A percentile compares a stretch with the other conserved stretches of the same genome.
Conservation (phyloP, 1,284 basidiomycete genomes). For the Testicularia cyperi region DNA sequence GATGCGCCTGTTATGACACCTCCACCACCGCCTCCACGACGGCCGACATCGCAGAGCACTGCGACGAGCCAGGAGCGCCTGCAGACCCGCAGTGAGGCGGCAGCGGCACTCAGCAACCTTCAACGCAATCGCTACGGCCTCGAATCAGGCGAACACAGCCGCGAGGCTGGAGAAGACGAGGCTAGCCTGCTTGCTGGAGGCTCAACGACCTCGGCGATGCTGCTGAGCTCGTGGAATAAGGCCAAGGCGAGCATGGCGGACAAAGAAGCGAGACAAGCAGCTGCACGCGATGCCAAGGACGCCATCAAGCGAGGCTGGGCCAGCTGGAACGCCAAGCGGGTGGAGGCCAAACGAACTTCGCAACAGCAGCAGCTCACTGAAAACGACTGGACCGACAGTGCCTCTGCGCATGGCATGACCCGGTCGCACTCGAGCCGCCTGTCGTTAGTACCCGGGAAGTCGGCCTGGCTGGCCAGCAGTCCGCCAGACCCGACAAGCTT, state of each 20-base stretch:
- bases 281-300: constrained; percentile 54
- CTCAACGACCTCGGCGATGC: constrained; percentile 22
- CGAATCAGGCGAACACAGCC: constrained; percentile 9
- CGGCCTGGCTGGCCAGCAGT: constrained; percentile 37
- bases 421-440: constrained; percentile 26
- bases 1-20: no score
- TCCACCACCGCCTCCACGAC: constrained; percentile 22
- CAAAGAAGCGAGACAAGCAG: constrained; percentile 50
- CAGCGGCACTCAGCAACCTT: constrained; percentile 20
- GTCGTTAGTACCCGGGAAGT: constrained; percentile 24
- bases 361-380: constrained; percentile 2
- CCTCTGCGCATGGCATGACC: constrained; percentile 8
- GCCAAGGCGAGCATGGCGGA: constrained; percentile 56
- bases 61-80: constrained; percentile 1
- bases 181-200: constrained; percentile 1
- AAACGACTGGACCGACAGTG: constrained; percentile 2
- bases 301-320: constrained; percentile 55
- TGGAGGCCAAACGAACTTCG: constrained; percentile 16
- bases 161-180: constrained; percentile 2
- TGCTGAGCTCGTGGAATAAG: constrained; percentile 47
- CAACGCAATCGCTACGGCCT: constrained; percentile 31
- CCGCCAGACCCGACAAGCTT: constrained; percentile 38
- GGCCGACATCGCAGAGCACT: not conserved
- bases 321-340: constrained; percentile 47
- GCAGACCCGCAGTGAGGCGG: constrained; percentile 14